These are phyloP conservation scores for Podaxis mareebaensis DNA, from an alignment of 768 basidiomycete species.

Conservation along the genomic window DNA sequence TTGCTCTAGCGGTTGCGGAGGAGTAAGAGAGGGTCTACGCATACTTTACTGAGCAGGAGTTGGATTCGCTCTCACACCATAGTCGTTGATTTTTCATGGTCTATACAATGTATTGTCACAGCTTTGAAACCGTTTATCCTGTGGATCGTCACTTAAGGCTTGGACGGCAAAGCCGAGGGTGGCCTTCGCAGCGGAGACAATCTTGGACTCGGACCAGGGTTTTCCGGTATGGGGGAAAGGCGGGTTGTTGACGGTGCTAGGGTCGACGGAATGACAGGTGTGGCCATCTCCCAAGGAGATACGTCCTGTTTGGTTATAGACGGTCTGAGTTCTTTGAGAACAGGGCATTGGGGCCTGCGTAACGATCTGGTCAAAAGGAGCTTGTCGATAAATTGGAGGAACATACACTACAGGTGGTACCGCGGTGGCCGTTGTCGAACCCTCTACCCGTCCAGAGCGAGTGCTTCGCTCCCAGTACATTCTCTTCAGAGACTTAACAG, in stretches of 20 bases:
- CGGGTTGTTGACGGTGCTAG: background rate
- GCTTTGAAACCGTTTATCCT: background rate
- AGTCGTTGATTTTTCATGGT: background rate
- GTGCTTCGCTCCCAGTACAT: background rate
- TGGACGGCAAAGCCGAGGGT: background rate
- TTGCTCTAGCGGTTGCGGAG: background rate
- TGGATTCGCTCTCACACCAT: background rate
- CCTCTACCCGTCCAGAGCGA: background rate
- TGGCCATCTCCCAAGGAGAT: background rate
- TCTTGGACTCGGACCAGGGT: background rate
- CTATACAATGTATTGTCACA: background rate
- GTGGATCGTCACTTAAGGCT: background rate
- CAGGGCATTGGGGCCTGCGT: background rate
- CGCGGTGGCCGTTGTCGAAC: background rate
- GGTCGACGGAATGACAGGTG: background rate
- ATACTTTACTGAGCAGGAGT: background rate
- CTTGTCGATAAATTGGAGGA: background rate
- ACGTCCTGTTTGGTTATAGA: background rate
- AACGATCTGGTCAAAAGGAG: no score
- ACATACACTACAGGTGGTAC: background rate
- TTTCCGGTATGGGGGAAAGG: background rate
- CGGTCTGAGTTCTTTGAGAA: background rate
- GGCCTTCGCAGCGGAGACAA: background rate
- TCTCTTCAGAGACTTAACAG: background rate
- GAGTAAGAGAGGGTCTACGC: background rate